These are phyloP conservation scores for Alternaria sp. DNA, from an alignment of 2,329 filamentous ascomycete genomes.

Conservation along the genomic window DNA sequence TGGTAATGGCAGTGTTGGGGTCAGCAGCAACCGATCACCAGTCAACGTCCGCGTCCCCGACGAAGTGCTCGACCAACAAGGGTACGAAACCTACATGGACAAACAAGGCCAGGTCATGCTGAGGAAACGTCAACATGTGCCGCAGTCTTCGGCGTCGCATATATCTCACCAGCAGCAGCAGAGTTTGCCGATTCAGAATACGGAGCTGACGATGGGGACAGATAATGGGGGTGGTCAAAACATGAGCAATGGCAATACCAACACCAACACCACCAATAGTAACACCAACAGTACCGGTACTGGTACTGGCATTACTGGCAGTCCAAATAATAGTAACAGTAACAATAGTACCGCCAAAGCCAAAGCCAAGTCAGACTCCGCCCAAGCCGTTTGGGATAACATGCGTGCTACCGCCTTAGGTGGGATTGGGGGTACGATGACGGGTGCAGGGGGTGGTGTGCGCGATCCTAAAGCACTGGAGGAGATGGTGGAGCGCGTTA, in stretches of 20 bases:
- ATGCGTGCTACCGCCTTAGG: neutral
- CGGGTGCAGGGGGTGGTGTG: constrained; percentile 22
- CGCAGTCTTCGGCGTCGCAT: constrained; percentile 1
- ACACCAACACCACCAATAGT: no score
- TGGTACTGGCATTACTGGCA: neutral
- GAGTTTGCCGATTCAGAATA: neutral
- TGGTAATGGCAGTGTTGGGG: neutral
- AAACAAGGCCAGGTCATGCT: constrained; percentile 56
- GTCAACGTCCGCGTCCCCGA: constrained; percentile 50
- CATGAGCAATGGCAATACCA: neutral
- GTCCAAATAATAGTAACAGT: neutral
- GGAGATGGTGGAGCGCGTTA: constrained; percentile 54
- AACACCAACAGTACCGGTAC: neutral
- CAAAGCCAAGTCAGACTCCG: constrained; percentile 36
- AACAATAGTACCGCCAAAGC: neutral
- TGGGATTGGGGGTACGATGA: neutral
- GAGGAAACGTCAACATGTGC: constrained; percentile 47
- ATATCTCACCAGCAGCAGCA: neutral
- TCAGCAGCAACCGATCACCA: constrained; percentile 16
- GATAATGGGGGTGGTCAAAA: constrained; percentile 1
- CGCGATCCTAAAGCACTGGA: constrained; percentile 53
- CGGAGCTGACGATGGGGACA: constrained; percentile 11
- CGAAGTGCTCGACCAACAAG: constrained; percentile 57
- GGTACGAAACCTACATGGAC: constrained; percentile 60
- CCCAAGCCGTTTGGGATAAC: neutral